phyloP scores from a whole-genome alignment of 2,329 filamentous ascomycete species.

The Septoria linicola region DNA sequence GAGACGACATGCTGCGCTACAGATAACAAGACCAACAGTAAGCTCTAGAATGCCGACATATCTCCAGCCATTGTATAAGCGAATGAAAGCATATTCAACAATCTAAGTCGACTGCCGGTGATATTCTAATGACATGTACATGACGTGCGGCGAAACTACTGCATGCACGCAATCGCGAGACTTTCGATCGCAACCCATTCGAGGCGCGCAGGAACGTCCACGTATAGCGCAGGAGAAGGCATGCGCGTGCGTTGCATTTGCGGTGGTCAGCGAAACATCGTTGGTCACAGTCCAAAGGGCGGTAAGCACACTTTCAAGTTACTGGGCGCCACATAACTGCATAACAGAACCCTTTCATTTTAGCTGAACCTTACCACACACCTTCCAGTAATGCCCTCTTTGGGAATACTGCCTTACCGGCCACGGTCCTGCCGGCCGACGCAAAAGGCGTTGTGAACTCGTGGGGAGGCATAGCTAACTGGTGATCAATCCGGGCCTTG shows the following conservation, averaged over 20 bases:
- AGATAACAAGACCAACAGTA: conserved; percentile 11
- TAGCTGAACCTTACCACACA: conserved; percentile 8
- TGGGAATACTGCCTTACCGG: neutral
- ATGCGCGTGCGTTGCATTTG: neutral
- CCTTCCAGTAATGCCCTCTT: neutral
- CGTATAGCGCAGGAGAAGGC: neutral
- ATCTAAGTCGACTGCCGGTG: neutral
- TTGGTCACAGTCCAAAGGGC: conserved; percentile 5
- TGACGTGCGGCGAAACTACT: neutral
- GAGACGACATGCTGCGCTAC: conserved; percentile 11
- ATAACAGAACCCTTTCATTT: neutral
- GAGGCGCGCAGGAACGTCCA: too few relatives aligned
- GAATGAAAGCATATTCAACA: neutral
- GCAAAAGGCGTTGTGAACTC: neutral
- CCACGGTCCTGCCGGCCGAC: neutral
- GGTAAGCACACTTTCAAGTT: conserved; percentile 4
- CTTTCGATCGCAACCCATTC: too few relatives aligned
- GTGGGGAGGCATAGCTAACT: neutral
- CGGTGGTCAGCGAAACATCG: neutral
- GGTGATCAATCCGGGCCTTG: neutral
- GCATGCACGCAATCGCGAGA: neutral
- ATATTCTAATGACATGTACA: neutral
- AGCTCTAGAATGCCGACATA: conserved; percentile 5
- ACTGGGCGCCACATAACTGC: conserved; percentile 6
- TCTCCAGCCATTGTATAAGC: neutral